phyloP scores from a whole-genome alignment of 768 basidiomycete species.

The Boletales sp. region DNA sequence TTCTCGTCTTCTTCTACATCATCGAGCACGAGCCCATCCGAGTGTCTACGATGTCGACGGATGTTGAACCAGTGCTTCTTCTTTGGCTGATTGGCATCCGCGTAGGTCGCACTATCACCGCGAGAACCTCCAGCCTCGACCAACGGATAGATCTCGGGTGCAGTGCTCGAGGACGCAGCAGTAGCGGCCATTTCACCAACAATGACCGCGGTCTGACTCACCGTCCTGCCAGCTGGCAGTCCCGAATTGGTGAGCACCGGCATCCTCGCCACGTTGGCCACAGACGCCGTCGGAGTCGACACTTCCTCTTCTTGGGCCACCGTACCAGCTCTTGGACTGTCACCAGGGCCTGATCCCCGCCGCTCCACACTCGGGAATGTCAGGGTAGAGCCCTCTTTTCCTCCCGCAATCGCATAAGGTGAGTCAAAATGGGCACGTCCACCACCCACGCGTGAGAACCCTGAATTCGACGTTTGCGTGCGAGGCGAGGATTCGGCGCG shows the following conservation, averaged over 20 bases:
- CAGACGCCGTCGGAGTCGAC: slow-evolving; percentile 50
- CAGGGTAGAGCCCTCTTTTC: slow-evolving; percentile 50
- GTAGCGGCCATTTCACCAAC: slow-evolving; percentile 48
- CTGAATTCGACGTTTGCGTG: slow-evolving; percentile 41
- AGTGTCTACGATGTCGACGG: slow-evolving; percentile 55
- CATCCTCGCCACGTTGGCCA: slow-evolving; percentile 43
- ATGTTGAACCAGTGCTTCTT: slow-evolving; percentile 73
- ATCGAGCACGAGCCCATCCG: slow-evolving; percentile 45
- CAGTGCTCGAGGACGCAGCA: slow-evolving; percentile 12
- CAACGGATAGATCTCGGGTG: slow-evolving; percentile 20
- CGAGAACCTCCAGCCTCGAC: slow-evolving; percentile 15
- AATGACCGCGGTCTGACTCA: slow-evolving; percentile 84
- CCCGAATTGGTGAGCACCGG: slow-evolving; percentile 30
- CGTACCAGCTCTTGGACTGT: slow-evolving; percentile 19
- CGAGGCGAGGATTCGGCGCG: slow-evolving; percentile 25
- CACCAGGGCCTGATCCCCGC: slow-evolving; percentile 23
- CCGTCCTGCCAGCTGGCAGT: slow-evolving; percentile 64
- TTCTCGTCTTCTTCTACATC: slow-evolving; percentile 16
- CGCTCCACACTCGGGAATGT: slow-evolving; percentile 66
- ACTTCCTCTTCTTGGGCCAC: slow-evolving; percentile 33
- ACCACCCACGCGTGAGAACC: slow-evolving; percentile 85
- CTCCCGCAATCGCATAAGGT: slow-evolving; percentile 72
- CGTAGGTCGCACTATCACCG: slow-evolving; percentile 27
- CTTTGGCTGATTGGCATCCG: slow-evolving; percentile 46
- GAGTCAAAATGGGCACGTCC: slow-evolving; percentile 82